Evolutionary conservation across 2,329 filamentous ascomycete species (phyloP), one percentile per base, ranked within the genome.

Genomic region (Mycosphaerella arachidis): DNA sequence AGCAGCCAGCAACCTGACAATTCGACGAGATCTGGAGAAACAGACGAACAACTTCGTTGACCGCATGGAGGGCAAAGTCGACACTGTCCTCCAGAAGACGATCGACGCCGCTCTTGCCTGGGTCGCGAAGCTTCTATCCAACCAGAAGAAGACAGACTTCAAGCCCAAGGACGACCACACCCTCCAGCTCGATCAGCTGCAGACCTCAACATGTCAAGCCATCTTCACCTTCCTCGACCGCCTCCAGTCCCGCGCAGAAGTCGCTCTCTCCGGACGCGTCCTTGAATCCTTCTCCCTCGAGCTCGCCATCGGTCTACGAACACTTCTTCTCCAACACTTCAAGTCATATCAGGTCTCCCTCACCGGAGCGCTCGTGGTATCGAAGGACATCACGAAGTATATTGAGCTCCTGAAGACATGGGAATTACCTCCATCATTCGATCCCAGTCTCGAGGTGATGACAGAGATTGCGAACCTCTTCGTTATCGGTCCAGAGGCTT

Each of bases 381-480:
- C 89, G 37, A 96, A 97, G 77, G 94, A 99, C 73, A 92, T 97
- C 74, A 91, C 91, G 37, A 92, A 91, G 72, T 99, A 99, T 74
- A 89, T 90, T 8, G 88, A 92, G 62, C 85, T 96, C 10, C 82
- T 99, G 65, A 86, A 90, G 63, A 86, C 86, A 35, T 97, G 92
- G 91, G 84, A 89, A 0, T 50, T 80, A 45, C 85, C 86, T 53
- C 83, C 84, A 67, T 82, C 82, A 27, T 84, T 80, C 54, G 68
- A 73, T 52, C 68, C 70, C 9, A 78, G 78, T 62, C 84, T 97
- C 66, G 93, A 99, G 77, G 84, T 96, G 50, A 77, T 99, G 61
- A 88, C 91, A 29, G 94, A 99, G 79, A 91, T 99, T 60, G 93
- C 92, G 10, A 97, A 92, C 71, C 78, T 99, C 56, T 99, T 99